Base-by-base conservation (phyloP, 768 basidiomycete species). In the Saitozyma podzolica region DNA sequence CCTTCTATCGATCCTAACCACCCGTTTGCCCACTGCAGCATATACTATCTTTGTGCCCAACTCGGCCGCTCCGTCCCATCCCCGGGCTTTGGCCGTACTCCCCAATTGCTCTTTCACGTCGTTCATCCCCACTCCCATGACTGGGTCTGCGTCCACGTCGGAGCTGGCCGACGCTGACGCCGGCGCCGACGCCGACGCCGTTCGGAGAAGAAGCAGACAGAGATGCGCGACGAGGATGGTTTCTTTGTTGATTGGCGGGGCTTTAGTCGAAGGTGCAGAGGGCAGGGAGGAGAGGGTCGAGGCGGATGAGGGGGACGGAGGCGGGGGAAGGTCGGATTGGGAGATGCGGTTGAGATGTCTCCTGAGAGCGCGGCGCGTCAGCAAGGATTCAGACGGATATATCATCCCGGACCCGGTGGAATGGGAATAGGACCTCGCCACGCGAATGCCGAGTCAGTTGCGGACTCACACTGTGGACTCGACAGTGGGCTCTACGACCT, bases 31-130 rank as follows among this genome's bases (percentile, higher is more conserved):
- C 2, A 77, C 70, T 29, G 66, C 68, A 37, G 60, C 64, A 59
- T 77, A 76, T 9, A 79, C 64, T 8, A 71, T 67, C 62, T 74
- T 77, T 6, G 67, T 74, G 1, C 60, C 69, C 58, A 72, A 40
- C 8, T 43, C 63, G 37, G 40, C 59, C 8, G 64, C 63, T 10
- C 58, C 55, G 17, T 71, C 66, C 63, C 74, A 76, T 6, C 74
- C 71, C 54, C 70, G 62, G 4, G 61, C 68, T 29, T 65, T 67
- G 7, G 66, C 66, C 10, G 73, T 43, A 5, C 59, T 54, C 2
- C 45, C 58, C 56, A 78, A 54, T 13, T 51, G 16, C 45, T 68
- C 70, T 53, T 78, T 78, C 43, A 76, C 45, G 14, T 74, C 69
- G 42, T 55, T 56, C 65, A 76, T 66, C 10, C 61, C 59, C 9